Evolutionary conservation across 2,329 filamentous ascomycete species (phyloP), one percentile per base, ranked within the genome.

Genomic region (Colletotrichum limetticola): DNA sequence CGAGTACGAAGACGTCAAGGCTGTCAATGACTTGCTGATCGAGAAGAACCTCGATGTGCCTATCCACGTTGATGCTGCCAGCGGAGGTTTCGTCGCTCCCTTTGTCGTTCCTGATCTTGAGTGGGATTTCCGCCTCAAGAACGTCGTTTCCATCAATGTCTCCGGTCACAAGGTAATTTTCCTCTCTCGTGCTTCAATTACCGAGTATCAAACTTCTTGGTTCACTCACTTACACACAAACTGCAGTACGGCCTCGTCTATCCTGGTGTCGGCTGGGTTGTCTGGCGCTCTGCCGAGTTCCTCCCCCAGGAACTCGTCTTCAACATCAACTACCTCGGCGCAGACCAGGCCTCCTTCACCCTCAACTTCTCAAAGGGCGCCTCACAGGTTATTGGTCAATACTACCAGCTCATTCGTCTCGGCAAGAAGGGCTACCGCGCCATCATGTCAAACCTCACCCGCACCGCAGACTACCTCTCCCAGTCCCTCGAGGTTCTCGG

Each of bases 251-350:
- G 88, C 24, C 85, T 91, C 24, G 87, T 97, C 62, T 98, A 98
- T 81, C 95, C 95, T 0, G 95, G 96, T 82, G 94, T 98, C 16
- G 96, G 96, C 71, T 98, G 96, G 96, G 91, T 96, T 12, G 87
- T 98, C 76, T 98, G 95, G 95, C 91, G 95, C 60, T 90, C 91
- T 52, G 90, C 94, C 63, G 92, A 97, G 82, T 97, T 88, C 83
- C 89, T 98, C 3, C 96, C 96, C 8, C 89, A 96, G 80, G 95
- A 98, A 79, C 91, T 98, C 26, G 95, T 98, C 78, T 98, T 98
- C 90, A 98, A 98, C 88, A 98, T 98, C 89, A 98, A 98, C 89
- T 98, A 98, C 85, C 92, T 98, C 6, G 96, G 96, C 62, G 95
- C 96, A 12, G 95, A 98, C 80, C 96, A 98, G 82, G 93, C 95